Evolutionary conservation across 176 grass and related monocot genomes (phyloP).

Genomic region (Cenchrus purpureus): DNA sequence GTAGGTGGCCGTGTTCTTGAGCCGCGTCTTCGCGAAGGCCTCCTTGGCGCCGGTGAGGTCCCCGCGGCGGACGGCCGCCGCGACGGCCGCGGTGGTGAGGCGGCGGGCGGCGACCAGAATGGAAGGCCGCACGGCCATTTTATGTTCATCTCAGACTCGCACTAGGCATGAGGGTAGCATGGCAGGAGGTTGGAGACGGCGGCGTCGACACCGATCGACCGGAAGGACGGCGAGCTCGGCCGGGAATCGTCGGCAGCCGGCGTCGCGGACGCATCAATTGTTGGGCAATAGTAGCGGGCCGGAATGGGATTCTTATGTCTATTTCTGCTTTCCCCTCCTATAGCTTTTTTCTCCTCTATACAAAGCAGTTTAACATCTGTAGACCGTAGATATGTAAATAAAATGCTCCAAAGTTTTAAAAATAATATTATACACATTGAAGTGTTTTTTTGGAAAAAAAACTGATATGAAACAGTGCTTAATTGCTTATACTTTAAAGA

Average conservation of each 20-base stretch:
- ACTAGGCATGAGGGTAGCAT: not conserved
- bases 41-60: constrained; percentile 45
- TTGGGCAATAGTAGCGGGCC: not conserved
- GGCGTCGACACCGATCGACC: not conserved
- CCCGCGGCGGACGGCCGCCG: constrained; percentile 38
- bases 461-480: not conserved
- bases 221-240: not conserved
- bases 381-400: not conserved
- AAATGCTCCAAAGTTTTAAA: not conserved
- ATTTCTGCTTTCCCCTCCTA: not conserved
- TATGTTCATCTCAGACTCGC: not conserved
- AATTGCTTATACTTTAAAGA: not conserved
- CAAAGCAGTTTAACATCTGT: not conserved
- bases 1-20: constrained; percentile 47
- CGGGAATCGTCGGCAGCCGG: not conserved
- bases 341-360: not conserved
- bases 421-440: not conserved
- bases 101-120: constrained; percentile 7
- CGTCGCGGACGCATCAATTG: not conserved
- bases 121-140: constrained; percentile 22
- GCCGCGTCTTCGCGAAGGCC: constrained; percentile 24
- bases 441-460: not conserved
- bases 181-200: not conserved
- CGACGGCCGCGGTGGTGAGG: constrained; percentile 41
- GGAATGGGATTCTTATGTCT: not conserved